These are phyloP conservation scores for Citrus medica DNA, from an alignment of 345 rosid species.

Conservation along the genomic window DNA sequence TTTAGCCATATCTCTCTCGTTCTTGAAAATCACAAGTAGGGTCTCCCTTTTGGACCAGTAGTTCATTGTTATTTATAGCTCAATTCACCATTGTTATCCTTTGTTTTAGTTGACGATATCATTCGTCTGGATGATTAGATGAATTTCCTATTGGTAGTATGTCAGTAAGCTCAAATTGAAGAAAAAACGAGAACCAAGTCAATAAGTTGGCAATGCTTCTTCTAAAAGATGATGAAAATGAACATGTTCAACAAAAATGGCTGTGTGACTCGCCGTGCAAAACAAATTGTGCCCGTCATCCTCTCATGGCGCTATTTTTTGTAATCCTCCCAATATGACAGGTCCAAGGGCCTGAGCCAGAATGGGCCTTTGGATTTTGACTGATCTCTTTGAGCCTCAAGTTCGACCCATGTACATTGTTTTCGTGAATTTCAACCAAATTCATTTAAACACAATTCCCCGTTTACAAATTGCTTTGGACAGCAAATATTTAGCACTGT, in stretches of 20 bases:
- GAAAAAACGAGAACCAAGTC: not conserved
- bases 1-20: not conserved
- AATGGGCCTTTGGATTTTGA: not conserved
- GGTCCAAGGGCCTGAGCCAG: not conserved
- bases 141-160: not conserved
- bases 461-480: not conserved
- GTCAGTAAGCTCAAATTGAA: not conserved
- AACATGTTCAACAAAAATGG: not conserved
- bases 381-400: not conserved
- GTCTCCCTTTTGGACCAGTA: not conserved
- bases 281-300: not conserved
- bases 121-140: not conserved
- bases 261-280: not conserved
- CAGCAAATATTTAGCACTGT: not conserved
- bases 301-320: not conserved
- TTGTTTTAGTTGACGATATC: not conserved
- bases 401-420: not conserved
- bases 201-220: not conserved
- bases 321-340: no score
- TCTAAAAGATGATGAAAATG: not conserved
- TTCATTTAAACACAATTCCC: no score
- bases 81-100: not conserved
- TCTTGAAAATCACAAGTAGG: not conserved
- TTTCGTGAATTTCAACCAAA: not conserved
- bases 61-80: not conserved